Evolutionary conservation across 805 yeast genomes (phyloP).

Genomic region (Yamadazyma endophytica): DNA sequence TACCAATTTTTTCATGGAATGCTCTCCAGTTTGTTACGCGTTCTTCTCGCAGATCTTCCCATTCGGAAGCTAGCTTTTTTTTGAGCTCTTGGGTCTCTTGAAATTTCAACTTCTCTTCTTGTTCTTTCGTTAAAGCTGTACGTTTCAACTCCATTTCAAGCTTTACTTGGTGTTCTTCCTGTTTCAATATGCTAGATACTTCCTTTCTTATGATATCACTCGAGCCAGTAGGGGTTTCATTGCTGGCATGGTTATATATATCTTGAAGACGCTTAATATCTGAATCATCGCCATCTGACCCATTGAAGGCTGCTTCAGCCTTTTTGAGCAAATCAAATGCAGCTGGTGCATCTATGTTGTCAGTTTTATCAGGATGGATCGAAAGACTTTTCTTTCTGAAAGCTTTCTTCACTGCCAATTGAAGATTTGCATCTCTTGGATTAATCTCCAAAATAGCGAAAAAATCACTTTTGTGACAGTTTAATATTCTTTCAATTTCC

Average conservation of each 20-base stretch:
- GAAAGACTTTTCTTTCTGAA: conserved; percentile 58
- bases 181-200: conserved; percentile 43
- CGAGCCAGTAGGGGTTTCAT: not conserved
- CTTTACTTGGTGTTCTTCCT: conserved; percentile 25
- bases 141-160: conserved; percentile 19
- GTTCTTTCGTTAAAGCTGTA: conserved; percentile 22
- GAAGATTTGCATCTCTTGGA: conserved; percentile 33
- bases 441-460: conserved; percentile 48
- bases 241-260: conserved; percentile 22
- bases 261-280: conserved; percentile 17
- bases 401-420: conserved; percentile 42
- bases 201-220: conserved; percentile 23
- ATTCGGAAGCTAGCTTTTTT: conserved; percentile 40
- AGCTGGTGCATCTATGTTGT: conserved; percentile 52
- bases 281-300: conserved; percentile 10
- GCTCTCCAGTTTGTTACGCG: conserved; percentile 60
- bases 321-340: conserved; percentile 61
- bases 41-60: conserved; percentile 60
- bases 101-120: conserved; percentile 27
- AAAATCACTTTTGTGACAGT: conserved; percentile 46
- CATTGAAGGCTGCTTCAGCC: conserved; percentile 38
- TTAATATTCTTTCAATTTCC: conserved; percentile 54
- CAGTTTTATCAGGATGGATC: conserved; percentile 66
- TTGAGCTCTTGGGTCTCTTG: conserved; percentile 41
- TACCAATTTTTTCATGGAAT: conserved; percentile 38